Evolutionary conservation across 129 eudicot species (phyloP), one percentile per base, ranked within the genome.

Genomic region (Tanacetum coccineum): DNA sequence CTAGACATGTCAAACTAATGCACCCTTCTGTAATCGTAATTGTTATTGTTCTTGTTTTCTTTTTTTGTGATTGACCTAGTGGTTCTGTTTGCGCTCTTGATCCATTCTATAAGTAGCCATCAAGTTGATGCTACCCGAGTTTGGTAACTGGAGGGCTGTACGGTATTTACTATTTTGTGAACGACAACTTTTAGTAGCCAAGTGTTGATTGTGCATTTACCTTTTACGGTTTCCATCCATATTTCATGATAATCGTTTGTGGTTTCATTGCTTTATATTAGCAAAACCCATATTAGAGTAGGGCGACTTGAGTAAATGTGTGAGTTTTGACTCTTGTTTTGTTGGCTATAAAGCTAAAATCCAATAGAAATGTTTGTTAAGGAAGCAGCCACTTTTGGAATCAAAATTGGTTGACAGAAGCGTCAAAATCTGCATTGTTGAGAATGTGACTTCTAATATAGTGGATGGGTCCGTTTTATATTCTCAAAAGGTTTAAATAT

Each of bases 381-480:
- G 42, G 18, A 69, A 58, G 66, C 18, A 42, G 40, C 64, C 74
- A 59, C 45, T 42, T 40, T 49, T 13, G 59, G 59, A 26, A 28
- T 70, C 67, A 15, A 28, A 59, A 15, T 59, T 11, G 47, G 68
- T 71, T 13, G 75, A 60, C 54, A 49, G 19, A 70, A 70, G n/a
- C 49, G 59, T 59, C 67, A 70, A 59, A 70, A 13, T 47, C 15
- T 30, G 67, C 14, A 46, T 59, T 59, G 75, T 70, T 70, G 39
- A n/a, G 67, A 18, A 59, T 15, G 30, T 47, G 67, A 47, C 75
- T 36, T 19, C 19, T 39, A 17, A 4, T 17, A 9, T 18, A 28
- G 20, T 39, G 15, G n/a, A n/a, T n/a, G n/a, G n/a, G n/a, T n/a
- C n/a, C n/a, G n/a, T n/a, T n/a, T n/a, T n/a, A n/a, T n/a, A n/a